Evolutionary conservation across 768 basidiomycete species (phyloP), one percentile per base, ranked within the genome.

Genomic region (Pleurotus pulmonarius): DNA sequence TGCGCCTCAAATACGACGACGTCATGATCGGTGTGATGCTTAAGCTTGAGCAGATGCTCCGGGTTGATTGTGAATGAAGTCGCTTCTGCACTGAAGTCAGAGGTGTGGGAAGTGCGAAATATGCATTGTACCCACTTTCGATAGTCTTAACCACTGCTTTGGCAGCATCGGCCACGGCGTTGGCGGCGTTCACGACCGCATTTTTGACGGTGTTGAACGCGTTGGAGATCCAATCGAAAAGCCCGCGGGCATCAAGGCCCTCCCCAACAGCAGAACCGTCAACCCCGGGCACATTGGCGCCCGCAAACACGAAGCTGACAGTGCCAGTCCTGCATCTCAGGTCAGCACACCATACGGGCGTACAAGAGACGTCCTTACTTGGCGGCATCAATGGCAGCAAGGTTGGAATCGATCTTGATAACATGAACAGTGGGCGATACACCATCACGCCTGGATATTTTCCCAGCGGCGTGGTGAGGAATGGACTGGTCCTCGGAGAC

Each of bases 221-320:
- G 5, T 53, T 53, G 15, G n/a, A 39, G 13, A 53, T 13, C 51
- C 51, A 53, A 15, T 25, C 39, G n/a, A 41, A 41, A 53, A 16
- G 34, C 3, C 34, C n/a, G 13, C 24, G 18, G 15, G 16, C 51
- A 29, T 29, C 24, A n/a, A 53, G n/a, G 9, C 15, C 18, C 4
- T 24, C 39, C 4, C 11, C 16, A 18, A 18, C 11, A 1, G 51
- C 12, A 56, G 57, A 49, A 12, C 58, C 62, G 12, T 43, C 45
- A 37, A 60, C 55, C n/a, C 58, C 63, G 16, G 61, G 63, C 12
- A 58, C 43, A 16, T 51, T 61, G 39, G 59, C 59, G 11, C 60
- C 60, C 8, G 60, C 18, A 25, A 59, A 25, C 0, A 56, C 60
- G 18, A 61, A 44, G 18, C 20, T 41, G 16, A 53, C 51, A 7